Conservation (phyloP, 345 rosid species). For the Gossypium australe region DNA sequence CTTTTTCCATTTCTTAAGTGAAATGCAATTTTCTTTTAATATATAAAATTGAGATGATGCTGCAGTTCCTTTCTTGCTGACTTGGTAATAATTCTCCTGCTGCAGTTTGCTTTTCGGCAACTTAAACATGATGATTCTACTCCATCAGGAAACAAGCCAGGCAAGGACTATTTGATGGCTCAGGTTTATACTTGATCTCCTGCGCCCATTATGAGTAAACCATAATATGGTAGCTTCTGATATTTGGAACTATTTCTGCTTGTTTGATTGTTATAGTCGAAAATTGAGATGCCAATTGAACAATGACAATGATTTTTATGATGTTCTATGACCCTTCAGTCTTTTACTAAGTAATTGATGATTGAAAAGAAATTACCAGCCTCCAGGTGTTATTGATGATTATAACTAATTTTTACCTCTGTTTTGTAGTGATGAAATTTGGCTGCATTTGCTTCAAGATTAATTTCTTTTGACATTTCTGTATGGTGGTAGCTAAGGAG, state of each 20-base stretch:
- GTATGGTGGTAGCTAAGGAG: not conserved
- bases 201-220: not conserved
- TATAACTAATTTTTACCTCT: not conserved
- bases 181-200: constrained; percentile 49
- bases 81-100: constrained; percentile 9
- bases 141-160: constrained; percentile 53
- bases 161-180: constrained; percentile 53
- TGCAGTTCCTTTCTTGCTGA: not conserved
- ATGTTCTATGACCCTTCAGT: not conserved
- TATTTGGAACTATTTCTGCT: not conserved
- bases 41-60: not conserved
- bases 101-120: constrained; percentile 56
- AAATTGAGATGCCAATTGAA: not conserved
- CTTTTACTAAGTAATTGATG: not conserved
- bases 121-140: constrained; percentile 49
- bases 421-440: not conserved
- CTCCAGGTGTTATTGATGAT: not conserved
- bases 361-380: not conserved
- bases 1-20: not conserved
- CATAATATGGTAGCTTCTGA: not conserved
- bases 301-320: not conserved
- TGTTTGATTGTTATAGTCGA: not conserved
- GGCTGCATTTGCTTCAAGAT: not conserved
- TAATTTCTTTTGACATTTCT: not conserved
- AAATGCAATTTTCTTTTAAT: not conserved